Evolutionary conservation across 768 basidiomycete species (phyloP), one percentile per base, ranked within the genome.

Genomic region (Cantharellus anzutake): DNA sequence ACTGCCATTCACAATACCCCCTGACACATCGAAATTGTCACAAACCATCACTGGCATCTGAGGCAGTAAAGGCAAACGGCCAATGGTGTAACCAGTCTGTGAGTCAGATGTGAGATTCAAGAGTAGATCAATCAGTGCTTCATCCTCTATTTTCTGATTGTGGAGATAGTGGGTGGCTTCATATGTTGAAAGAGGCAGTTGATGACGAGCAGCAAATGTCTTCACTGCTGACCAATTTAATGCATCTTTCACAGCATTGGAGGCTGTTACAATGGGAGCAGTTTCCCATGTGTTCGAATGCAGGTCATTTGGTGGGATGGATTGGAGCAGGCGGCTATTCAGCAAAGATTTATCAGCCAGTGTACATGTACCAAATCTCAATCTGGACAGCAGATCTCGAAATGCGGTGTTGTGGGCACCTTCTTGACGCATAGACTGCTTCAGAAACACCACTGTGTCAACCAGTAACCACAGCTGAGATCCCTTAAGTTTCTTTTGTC

Each of bases 1-100:
- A n/a, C 64, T 64, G 0, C 73, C 74, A 64, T 74, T 75, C 0
- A 74, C 70, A 39, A 74, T 60, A 0, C 74, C 74, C 3, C 65
- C 64, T 34, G 66, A 58, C 0, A 76, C 68, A 53, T 74, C 73
- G 59, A 67, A 73, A 56, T 74, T 76, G 16, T 70, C 66, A 0
- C 58, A 51, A 42, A 61, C 48, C 35, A 61, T 61, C 2, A 61
- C 60, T 35, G 57, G 57, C 60, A 61, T 61, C 34, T 57, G 56
- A 2, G 40, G 42, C 16, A 61, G 56, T 20, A 61, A 40, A 16
- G 60, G 60, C 38, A 61, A n/a, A 3, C 5, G 34, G 2, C 60
- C 60, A 11, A 60, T 51, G 16, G 29, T 34, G 20, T 59, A 51
- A 16, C 39, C 34, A 14, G 52, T 55, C 34, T 55, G 7, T 29